Conservation (phyloP, 352 stramenopile genomes). For the Phytophthora vignae region DNA sequence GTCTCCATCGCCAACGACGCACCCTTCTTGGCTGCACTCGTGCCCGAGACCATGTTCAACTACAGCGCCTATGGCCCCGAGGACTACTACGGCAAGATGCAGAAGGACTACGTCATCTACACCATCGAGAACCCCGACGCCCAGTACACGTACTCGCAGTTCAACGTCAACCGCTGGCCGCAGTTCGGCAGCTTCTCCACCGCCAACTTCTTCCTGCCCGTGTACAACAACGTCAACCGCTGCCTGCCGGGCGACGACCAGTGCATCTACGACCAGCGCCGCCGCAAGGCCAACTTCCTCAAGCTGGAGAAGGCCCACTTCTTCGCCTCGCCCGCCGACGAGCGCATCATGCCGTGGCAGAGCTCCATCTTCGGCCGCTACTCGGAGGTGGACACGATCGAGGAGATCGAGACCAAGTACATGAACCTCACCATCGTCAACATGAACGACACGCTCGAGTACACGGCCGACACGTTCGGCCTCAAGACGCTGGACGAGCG, state of each 20-base stretch:
- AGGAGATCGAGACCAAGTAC: slow-evolving; percentile 41
- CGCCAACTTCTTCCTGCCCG: slow-evolving; percentile 22
- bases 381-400: slow-evolving; percentile 33
- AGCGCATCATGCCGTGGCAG: slow-evolving; percentile 47
- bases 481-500: slow-evolving; percentile 42
- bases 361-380: slow-evolving; percentile 48
- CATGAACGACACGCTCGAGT: slow-evolving; percentile 42
- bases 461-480: slow-evolving; percentile 48
- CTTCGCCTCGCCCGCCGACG: slow-evolving; percentile 45
- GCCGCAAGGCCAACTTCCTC: slow-evolving; percentile 49
- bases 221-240: slow-evolving; percentile 15
- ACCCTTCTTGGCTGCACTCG: background rate
- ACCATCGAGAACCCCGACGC: slow-evolving; percentile 35
- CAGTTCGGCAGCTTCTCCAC: slow-evolving; percentile 7
- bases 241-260: slow-evolving; percentile 11
- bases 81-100: slow-evolving; percentile 41
- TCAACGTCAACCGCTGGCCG: slow-evolving; percentile 31
- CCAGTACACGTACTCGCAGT: slow-evolving; percentile 39
- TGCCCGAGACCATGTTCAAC: slow-evolving; percentile 38
- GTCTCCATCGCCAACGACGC: slow-evolving; percentile 21
- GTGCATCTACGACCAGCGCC: slow-evolving; percentile 24
- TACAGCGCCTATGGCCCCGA: slow-evolving; percentile 28
- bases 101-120: slow-evolving; percentile 49
- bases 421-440: slow-evolving; percentile 37
- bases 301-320: slow-evolving; percentile 44